Base-by-base conservation (phyloP, 805 yeast genomes). In the Phaffomyces thermotolerans region DNA sequence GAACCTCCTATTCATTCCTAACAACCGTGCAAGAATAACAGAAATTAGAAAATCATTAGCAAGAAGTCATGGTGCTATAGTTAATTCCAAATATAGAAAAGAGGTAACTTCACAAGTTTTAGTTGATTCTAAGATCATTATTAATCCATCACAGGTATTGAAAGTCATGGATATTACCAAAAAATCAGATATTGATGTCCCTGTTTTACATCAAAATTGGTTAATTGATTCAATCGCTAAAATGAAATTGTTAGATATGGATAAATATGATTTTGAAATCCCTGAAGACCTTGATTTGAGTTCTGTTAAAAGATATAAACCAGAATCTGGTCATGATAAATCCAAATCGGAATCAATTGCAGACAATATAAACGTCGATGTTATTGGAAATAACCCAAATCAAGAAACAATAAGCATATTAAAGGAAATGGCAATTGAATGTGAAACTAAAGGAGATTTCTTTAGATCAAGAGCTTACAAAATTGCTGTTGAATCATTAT, bases 381-480 rank as follows among this genome's bases (percentile, higher is more conserved):
- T 40, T 6, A 42, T 47, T 12, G 40, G 38, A 10, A 25, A 46
- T 14, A 56, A 56, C 37, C 59, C 57, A n/a, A 57, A 57, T 34
- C 29, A 42, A 36, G 40, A 37, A 30, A 51, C 58, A 1, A 55
- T 57, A 6, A 39, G 42, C 6, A 8, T 57, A 0, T 40, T 57
- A 5, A 39, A 44, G 6, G 39, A 50, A 35, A 53, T 56, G 57
- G 54, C 52, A 2, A 45, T 52, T 8, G 52, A 56, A 33, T 45
- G 52, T 13, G 32, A 44, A 9, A 27, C 47, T 3, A 47, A 46
- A 31, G 69, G 71, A 4, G 70, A 70, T 20, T 56, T 54, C 23
- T 73, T 62, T 52, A 61, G 68, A 37, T 65, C 62, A 5, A 57
- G 58, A 33, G 68, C 72, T 12, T 78, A 77, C 47, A 57, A 65